phyloP scores from a whole-genome alignment of 257 asterid species.

The Striga asiatica region DNA sequence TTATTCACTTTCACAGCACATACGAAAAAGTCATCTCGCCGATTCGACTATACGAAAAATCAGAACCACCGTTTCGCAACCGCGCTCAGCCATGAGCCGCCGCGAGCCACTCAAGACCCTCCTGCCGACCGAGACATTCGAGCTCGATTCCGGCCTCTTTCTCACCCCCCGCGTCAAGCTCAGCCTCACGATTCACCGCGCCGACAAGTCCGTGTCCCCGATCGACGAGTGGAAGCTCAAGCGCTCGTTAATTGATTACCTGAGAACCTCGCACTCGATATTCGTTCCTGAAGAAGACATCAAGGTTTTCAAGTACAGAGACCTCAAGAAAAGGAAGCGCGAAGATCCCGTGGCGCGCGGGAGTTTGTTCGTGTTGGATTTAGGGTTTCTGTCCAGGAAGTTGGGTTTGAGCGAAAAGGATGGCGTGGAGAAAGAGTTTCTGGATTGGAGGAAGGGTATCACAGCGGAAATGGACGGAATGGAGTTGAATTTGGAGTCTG shows the following conservation, averaged over 20 bases:
- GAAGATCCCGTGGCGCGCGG: slow-evolving; percentile 92
- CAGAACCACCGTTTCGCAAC: slow-evolving; percentile 6
- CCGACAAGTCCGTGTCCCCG: slow-evolving; percentile 68
- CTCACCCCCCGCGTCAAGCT: slow-evolving; percentile 63
- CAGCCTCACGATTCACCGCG: slow-evolving; percentile 57
- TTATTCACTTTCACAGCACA: no score
- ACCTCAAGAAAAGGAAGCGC: slow-evolving; percentile 79
- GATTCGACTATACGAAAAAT: background rate
- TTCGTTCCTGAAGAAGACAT: slow-evolving; percentile 51
- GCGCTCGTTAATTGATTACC: slow-evolving; percentile 61
- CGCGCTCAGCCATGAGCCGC: slow-evolving; percentile 31
- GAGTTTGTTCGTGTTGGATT: slow-evolving; percentile 47
- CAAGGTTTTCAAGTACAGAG: slow-evolving; percentile 43
- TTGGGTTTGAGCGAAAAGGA: slow-evolving; percentile 26
- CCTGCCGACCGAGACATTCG: slow-evolving; percentile 43
- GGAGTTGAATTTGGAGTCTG: slow-evolving; percentile 79
- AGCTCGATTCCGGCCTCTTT: slow-evolving; percentile 60
- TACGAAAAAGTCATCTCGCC: no score
- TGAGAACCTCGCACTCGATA: slow-evolving; percentile 44
- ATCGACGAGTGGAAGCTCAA: slow-evolving; percentile 93
- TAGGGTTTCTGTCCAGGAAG: slow-evolving; percentile 48
- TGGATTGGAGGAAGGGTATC: slow-evolving; percentile 62
- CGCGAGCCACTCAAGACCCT: slow-evolving; percentile 19
- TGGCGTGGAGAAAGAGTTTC: slow-evolving; percentile 40
- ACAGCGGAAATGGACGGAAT: slow-evolving; percentile 72